Conservation (phyloP, 352 stramenopile genomes). For the Pythium periplocum region DNA sequence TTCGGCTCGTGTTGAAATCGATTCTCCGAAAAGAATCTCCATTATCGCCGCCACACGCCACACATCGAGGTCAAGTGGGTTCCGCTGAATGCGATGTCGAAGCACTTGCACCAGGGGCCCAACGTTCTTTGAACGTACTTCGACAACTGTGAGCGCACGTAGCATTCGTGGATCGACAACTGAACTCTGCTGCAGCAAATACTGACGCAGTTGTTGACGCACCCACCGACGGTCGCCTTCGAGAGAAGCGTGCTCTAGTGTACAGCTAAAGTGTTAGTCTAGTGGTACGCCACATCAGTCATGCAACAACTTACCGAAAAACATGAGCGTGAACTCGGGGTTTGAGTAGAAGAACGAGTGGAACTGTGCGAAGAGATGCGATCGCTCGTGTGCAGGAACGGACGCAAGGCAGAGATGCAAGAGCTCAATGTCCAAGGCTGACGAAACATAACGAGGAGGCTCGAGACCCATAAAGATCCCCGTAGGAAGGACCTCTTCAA, state of each 20-base stretch:
- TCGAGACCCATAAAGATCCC: too few relatives aligned
- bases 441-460: slow-evolving; percentile 1
- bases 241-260: slow-evolving; percentile 5
- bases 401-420: slow-evolving; percentile 10
- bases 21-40: slow-evolving; percentile 51
- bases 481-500: too few relatives aligned
- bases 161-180: slow-evolving; percentile 1
- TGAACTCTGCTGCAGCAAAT: neutral
- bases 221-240: slow-evolving; percentile 9
- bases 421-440: slow-evolving; percentile 8
- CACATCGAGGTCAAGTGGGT: slow-evolving; percentile 8
- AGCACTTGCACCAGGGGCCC: slow-evolving; percentile 2
- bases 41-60: slow-evolving; percentile 47
- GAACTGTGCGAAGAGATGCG: slow-evolving; percentile 4
- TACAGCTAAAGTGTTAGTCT: neutral
- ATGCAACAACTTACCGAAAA: slow-evolving; percentile 6
- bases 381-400: slow-evolving; percentile 5
- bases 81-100: slow-evolving; percentile 4
- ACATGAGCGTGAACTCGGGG: slow-evolving; percentile 4
- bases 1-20: slow-evolving; percentile 5
- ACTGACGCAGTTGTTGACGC: slow-evolving; percentile 3
- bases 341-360: neutral
- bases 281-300: neutral
- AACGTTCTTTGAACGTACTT: slow-evolving; percentile 15
- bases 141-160: slow-evolving; percentile 3